Base-by-base conservation (phyloP, 106 monocot genomes). In the Apostasia ramifera region DNA sequence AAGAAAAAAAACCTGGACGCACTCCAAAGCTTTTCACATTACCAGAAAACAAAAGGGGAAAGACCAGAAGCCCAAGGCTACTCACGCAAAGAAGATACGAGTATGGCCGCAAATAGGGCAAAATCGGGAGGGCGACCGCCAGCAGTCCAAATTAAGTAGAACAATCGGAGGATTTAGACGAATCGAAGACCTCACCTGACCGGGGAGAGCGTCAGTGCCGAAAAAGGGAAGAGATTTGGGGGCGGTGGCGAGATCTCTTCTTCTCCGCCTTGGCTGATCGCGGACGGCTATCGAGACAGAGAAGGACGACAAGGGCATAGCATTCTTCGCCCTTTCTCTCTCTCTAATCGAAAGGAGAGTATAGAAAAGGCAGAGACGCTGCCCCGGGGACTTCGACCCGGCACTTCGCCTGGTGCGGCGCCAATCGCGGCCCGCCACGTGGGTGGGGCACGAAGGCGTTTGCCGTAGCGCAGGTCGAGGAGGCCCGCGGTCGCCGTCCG, bases 301-400 rank as follows among this genome's bases (percentile, higher is more conserved):
- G 26, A 62, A 13, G 43, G 12, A 48, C 44, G 62, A 62, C 42
- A 43, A 65, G 43, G 43, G 37, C 47, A 65, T 8, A 8, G 65
- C 47, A 65, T 48, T 47, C 37, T 65, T 65, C 48, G n/a, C 47
- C 65, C 47, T 37, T 14, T 14, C 48, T 65, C 65, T 8, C 62
- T 7, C 39, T 40, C 37, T 5, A 8, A 5, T 44, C 59, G 59
- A 59, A 1, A 58, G 59, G n/a, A 48, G 65, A 48, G 65, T 65
- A 65, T 44, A 62, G 44, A 49, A 12, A 2, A 6, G 1, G 59
- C 6, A 38, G 43, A 2, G 60, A 40, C 14, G 64, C 45, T 45
- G 5, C 64, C 64, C 37, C 44, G 62, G 59, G 59, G 11, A 41
- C 44, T 44, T 61, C 61, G 61, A 64, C 64, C 64, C 64, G 64